These are phyloP conservation scores for Mycena galericulata DNA, from an alignment of 768 basidiomycete species.

Conservation along the genomic window DNA sequence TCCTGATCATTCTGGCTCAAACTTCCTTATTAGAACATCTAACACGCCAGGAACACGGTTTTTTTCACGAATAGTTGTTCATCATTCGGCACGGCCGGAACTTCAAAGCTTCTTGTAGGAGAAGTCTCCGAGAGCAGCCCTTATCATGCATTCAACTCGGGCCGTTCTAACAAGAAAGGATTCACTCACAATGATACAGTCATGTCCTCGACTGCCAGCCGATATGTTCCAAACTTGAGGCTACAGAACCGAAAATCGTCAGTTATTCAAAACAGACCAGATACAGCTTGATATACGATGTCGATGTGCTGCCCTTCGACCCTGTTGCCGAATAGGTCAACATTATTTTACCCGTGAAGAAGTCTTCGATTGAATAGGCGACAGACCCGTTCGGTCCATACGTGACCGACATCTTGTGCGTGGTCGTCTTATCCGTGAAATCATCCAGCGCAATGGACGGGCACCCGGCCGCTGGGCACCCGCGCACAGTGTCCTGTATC, in stretches of 20 bases:
- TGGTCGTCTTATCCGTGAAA: constrained; percentile 27
- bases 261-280: background rate
- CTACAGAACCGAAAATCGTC: background rate
- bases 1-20: background rate
- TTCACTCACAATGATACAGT: background rate
- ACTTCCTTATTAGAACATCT: background rate
- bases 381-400: constrained; percentile 1
- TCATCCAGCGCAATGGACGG: constrained; percentile 16
- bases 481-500: constrained; percentile 22
- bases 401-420: constrained; percentile 11
- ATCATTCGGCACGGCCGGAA: background rate
- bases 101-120: constrained; percentile 5
- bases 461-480: constrained; percentile 14
- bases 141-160: background rate
- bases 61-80: background rate
- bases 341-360: background rate
- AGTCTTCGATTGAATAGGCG: background rate
- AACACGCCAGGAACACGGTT: background rate
- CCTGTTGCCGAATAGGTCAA: constrained; percentile 16
- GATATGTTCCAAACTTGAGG: constrained; percentile 17
- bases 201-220: constrained; percentile 7
- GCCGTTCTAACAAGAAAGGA: background rate
- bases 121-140: constrained; percentile 10
- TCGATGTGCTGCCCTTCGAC: constrained; percentile 3
- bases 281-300: background rate